phyloP scores from a whole-genome alignment of 2,329 filamentous ascomycete species.

The Trichoderma endophyticum region DNA sequence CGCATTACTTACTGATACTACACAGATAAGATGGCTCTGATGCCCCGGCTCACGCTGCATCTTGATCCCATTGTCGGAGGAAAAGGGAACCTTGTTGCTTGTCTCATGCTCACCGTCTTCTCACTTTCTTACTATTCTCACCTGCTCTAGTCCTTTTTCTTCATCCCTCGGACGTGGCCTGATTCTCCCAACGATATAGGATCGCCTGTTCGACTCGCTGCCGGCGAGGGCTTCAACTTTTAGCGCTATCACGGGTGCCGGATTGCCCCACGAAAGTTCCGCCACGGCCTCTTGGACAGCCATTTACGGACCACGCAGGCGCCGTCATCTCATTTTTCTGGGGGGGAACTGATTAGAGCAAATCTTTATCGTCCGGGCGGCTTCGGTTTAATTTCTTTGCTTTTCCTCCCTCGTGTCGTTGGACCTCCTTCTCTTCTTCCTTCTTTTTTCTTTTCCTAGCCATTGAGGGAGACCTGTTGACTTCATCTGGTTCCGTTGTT shows the following conservation, averaged over 20 bases:
- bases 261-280: conserved; percentile 13
- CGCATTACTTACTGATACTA: neutral
- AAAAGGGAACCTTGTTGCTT: neutral
- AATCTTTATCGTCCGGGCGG: conserved; percentile 9
- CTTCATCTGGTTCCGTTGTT: neutral
- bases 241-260: conserved; percentile 8
- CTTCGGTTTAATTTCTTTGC: conserved; percentile 6
- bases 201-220: neutral
- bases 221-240: conserved; percentile 1
- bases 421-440: neutral
- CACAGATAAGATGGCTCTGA: neutral
- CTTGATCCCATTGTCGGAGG: conserved; percentile 2
- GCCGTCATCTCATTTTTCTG: conserved; percentile 1
- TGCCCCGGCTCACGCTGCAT: neutral
- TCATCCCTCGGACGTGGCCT: neutral
- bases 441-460: neutral
- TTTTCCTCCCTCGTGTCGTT: neutral
- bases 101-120: neutral
- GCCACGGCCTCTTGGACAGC: conserved; percentile 4
- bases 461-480: neutral
- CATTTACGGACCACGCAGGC: neutral
- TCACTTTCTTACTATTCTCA: neutral
- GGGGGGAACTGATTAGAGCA: neutral
- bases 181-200: neutral
- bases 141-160: neutral